Conservation (phyloP, 305 asterid genomes). For the Rubia tinctorum region DNA sequence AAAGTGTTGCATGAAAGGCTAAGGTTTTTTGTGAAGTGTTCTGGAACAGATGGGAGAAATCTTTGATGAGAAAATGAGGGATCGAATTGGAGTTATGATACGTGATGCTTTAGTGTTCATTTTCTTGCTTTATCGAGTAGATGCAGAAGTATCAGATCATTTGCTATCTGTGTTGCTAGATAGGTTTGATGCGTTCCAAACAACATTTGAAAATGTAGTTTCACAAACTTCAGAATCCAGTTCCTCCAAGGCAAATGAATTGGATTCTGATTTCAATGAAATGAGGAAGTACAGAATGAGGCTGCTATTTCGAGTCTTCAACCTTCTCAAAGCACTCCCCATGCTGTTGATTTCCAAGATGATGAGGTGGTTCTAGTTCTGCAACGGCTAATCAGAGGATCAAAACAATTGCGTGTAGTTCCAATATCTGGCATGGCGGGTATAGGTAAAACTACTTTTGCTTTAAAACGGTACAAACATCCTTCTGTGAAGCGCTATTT, state of each 20-base stretch:
- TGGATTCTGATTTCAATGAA: not conserved
- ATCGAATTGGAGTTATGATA: not conserved
- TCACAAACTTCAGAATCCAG: not conserved
- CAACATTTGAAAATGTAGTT: not conserved
- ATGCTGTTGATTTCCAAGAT: not conserved
- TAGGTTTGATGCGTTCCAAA: not conserved
- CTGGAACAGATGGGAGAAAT: not conserved
- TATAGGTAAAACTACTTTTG: not conserved
- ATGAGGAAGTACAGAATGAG: not conserved
- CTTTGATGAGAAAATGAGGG: not conserved
- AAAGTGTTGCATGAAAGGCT: not conserved
- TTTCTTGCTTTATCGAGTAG: not conserved
- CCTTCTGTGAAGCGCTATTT: not conserved
- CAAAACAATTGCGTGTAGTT: not conserved
- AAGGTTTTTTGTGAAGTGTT: not conserved
- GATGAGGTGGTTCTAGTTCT: not conserved
- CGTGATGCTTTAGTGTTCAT: not conserved
- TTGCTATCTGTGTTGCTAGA: not conserved
- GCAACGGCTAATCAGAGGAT: not conserved
- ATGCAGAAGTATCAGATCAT: not conserved
- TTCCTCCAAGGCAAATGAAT: not conserved
- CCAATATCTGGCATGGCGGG: not conserved
- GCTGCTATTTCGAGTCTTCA: not conserved
- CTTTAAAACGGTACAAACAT: not conserved
- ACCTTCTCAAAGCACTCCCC: not conserved